These are phyloP conservation scores for Sclerotiophoma versabilis DNA, from an alignment of 2,329 filamentous ascomycete species.

Conservation along the genomic window DNA sequence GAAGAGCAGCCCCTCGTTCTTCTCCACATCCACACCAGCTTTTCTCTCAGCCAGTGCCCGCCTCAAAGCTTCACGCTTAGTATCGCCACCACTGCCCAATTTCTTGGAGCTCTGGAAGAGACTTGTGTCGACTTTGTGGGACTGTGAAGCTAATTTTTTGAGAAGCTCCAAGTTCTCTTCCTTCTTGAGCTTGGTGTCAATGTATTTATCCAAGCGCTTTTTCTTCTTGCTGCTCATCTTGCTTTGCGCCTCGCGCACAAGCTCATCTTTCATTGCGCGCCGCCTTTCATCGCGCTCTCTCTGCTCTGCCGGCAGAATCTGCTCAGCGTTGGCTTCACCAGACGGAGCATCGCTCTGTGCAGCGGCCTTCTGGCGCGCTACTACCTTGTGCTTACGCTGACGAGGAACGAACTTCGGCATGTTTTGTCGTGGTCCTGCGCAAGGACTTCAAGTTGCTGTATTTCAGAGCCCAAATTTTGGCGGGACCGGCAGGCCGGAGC, in stretches of 20 bases:
- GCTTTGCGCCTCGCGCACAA: slow-evolving; percentile 60
- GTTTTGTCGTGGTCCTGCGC: slow-evolving; percentile 10
- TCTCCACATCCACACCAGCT: slow-evolving; percentile 66
- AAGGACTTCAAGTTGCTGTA: slow-evolving; percentile 6
- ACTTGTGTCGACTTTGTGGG: slow-evolving; percentile 76
- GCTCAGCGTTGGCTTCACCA: slow-evolving; percentile 60
- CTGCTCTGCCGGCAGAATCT: slow-evolving; percentile 58
- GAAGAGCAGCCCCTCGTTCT: slow-evolving; percentile 64
- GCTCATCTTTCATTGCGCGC: slow-evolving; percentile 60
- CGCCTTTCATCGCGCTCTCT: slow-evolving; percentile 62
- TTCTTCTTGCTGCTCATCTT: slow-evolving; percentile 70
- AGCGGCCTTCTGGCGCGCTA: slow-evolving; percentile 67
- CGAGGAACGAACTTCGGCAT: slow-evolving; percentile 58
- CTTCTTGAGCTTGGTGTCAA: slow-evolving; percentile 90
- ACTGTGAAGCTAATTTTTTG: slow-evolving; percentile 76
- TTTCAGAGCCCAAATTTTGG: slow-evolving; percentile 41
- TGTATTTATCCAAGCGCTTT: slow-evolving; percentile 73
- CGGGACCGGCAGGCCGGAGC: slow-evolving; percentile 32
- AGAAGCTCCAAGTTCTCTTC: slow-evolving; percentile 88
- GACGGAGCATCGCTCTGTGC: slow-evolving; percentile 47
- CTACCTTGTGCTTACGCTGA: slow-evolving; percentile 67
- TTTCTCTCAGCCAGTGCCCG: slow-evolving; percentile 69
- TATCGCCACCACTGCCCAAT: slow-evolving; percentile 72
- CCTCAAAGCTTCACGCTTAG: slow-evolving; percentile 71
- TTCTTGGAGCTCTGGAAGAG: slow-evolving; percentile 79